Evolutionary conservation across 2,329 filamentous ascomycete species (phyloP).

Genomic region (Ophiosphaerella narmari): DNA sequence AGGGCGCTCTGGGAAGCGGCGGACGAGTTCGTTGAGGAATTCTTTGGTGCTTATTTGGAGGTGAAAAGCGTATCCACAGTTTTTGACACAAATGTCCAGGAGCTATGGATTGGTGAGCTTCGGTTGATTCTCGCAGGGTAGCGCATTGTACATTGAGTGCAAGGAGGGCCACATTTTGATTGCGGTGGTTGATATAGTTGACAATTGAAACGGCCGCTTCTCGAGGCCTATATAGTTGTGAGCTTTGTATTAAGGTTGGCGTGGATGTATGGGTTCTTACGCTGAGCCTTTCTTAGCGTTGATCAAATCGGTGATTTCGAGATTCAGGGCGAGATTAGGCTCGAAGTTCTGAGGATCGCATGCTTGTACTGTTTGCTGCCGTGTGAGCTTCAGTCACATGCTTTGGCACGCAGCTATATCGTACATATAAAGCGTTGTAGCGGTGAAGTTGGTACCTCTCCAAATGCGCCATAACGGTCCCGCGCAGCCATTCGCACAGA

Average conservation of each 20-base stretch:
- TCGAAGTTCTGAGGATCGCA: slow-evolving; percentile 98
- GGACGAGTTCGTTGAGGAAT: slow-evolving; percentile 96
- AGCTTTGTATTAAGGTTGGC: slow-evolving; percentile 12
- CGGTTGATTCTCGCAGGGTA: slow-evolving; percentile 11
- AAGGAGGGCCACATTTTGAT: slow-evolving; percentile 90
- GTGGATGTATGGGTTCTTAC: slow-evolving; percentile 47
- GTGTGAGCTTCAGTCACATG: neutral
- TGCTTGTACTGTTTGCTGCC: slow-evolving; percentile 67
- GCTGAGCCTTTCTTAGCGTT: slow-evolving; percentile 97
- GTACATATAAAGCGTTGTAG: slow-evolving; percentile 88
- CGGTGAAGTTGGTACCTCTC: slow-evolving; percentile 78
- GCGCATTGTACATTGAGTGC: slow-evolving; percentile 68
- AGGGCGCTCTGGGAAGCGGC: slow-evolving; percentile 91
- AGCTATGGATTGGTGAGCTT: slow-evolving; percentile 57
- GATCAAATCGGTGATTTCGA: slow-evolving; percentile 95
- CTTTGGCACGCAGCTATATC: slow-evolving; percentile 14
- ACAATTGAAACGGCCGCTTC: slow-evolving; percentile 94
- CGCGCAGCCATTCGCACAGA: slow-evolving; percentile 93
- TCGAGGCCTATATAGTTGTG: slow-evolving; percentile 64
- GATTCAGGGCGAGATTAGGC: slow-evolving; percentile 92
- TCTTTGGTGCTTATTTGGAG: slow-evolving; percentile 98
- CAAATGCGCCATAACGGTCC: slow-evolving; percentile 87
- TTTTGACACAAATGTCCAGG: slow-evolving; percentile 99
- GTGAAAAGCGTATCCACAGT: slow-evolving; percentile 98
- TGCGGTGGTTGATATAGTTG: slow-evolving; percentile 93